Evolutionary conservation across 257 asterid species (phyloP).

Genomic region (Fraxinus cuspidata): DNA sequence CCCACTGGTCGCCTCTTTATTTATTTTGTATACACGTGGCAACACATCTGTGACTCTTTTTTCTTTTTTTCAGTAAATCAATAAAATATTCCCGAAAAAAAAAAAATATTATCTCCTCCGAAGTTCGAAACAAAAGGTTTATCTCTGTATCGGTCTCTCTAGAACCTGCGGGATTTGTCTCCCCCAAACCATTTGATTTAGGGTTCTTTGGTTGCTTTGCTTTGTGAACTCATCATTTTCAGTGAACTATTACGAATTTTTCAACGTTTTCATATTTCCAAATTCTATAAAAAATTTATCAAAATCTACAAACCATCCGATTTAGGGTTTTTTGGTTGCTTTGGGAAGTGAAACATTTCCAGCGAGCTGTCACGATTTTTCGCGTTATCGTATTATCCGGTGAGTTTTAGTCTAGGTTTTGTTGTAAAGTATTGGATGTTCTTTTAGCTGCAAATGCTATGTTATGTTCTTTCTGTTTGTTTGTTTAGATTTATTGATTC

Average conservation of each 20-base stretch:
- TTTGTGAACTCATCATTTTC: conserved; percentile 25
- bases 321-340: conserved; percentile 34
- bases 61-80: conserved; percentile 6
- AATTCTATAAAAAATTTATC: no score
- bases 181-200: conserved; percentile 28
- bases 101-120: conserved; percentile 6
- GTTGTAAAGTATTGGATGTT: not conserved
- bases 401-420: no score
- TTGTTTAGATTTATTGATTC: not conserved
- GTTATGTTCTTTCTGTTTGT: not conserved
- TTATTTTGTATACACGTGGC: conserved; percentile 70
- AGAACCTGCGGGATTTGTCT: conserved; percentile 55
- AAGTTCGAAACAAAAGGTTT: conserved; percentile 22
- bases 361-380: conserved; percentile 1
- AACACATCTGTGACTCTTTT: conserved; percentile 29
- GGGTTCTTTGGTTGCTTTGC: conserved; percentile 28
- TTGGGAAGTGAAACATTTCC: conserved; percentile 26
- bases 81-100: conserved; percentile 28
- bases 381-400: not conserved
- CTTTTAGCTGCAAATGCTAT: not conserved
- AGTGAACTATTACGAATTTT: conserved; percentile 16
- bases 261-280: conserved; percentile 12
- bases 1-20: conserved; percentile 53
- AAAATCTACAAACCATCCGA: conserved; percentile 19
- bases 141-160: conserved; percentile 38